These are phyloP conservation scores for Ophiocordyceps sinensis DNA, from an alignment of 2,329 filamentous ascomycete genomes.

Conservation along the genomic window DNA sequence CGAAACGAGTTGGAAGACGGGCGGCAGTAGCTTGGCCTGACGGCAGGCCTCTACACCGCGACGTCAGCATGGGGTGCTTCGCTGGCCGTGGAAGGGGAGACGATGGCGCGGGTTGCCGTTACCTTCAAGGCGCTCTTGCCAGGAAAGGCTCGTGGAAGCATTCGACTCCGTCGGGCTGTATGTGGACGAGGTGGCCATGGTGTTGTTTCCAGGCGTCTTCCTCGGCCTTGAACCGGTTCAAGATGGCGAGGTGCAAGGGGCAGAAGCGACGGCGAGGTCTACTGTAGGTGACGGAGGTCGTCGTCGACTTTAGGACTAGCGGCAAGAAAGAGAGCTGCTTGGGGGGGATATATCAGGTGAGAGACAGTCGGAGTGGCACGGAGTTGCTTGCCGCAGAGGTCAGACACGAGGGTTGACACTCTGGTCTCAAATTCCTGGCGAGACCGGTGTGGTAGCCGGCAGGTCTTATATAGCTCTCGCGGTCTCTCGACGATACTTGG, in stretches of 20 bases:
- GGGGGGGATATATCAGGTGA: not conserved
- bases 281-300: not conserved
- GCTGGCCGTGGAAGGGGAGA: not conserved
- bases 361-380: not conserved
- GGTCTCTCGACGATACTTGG: not conserved
- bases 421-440: conserved; percentile 3
- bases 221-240: not conserved
- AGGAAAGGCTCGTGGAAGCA: conserved; percentile 15
- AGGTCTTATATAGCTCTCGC: conserved; percentile 5
- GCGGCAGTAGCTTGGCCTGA: conserved; percentile 34
- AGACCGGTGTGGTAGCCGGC: not conserved
- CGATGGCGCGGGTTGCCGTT: conserved; percentile 1
- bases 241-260: not conserved
- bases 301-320: not conserved
- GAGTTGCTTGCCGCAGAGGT: not conserved
- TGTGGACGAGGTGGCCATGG: conserved; percentile 12
- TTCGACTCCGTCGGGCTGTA: conserved; percentile 9
- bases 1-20: conserved; percentile 57
- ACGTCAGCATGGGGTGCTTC: not conserved
- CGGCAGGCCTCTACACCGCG: conserved; percentile 38
- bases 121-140: conserved; percentile 46
- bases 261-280: not conserved
- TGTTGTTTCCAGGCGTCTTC: not conserved
- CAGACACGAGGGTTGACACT: conserved; percentile 1
- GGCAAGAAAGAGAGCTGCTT: not conserved